Evolutionary conservation across 176 grass and related monocot genomes (phyloP).

Genomic region (Carex littledalei): DNA sequence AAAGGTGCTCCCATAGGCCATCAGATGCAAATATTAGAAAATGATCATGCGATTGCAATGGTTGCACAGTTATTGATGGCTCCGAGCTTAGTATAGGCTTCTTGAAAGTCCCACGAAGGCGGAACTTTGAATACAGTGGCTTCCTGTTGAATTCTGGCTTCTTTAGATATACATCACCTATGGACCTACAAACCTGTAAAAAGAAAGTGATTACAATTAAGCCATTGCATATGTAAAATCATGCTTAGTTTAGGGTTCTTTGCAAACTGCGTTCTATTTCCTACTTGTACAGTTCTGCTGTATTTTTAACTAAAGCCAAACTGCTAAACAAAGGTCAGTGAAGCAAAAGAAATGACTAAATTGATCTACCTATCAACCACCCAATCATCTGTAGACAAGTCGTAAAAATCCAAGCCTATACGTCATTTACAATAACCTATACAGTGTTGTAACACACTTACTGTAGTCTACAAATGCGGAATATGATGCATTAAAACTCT

Average conservation of each 20-base stretch:
- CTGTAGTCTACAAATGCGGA: not conserved
- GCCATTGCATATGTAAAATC: not conserved
- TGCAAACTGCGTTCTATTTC: not conserved
- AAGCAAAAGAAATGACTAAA: not conserved
- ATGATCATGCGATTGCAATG: constrained; percentile 66
- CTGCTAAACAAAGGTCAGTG: not conserved
- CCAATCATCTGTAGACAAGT: not conserved
- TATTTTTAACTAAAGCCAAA: not conserved
- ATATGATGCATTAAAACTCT: not conserved
- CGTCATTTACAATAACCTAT: not conserved
- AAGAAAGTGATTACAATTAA: constrained; percentile 3
- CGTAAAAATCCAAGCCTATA: not conserved
- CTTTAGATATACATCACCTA: constrained; percentile 86
- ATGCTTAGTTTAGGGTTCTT: not conserved
- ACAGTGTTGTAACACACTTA: not conserved
- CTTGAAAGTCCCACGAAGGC: constrained; percentile 66
- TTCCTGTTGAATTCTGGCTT: constrained; percentile 75
- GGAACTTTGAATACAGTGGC: constrained; percentile 73
- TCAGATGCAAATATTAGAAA: constrained; percentile 95
- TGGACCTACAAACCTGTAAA: constrained; percentile 77
- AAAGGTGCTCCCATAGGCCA: constrained; percentile 95
- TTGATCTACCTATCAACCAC: not conserved
- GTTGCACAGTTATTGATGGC: constrained; percentile 61
- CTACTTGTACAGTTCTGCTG: not conserved
- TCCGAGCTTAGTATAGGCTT: constrained; percentile 82